Base-by-base conservation (phyloP, 2,329 filamentous ascomycete species). In the Monilinia fructicola region DNA sequence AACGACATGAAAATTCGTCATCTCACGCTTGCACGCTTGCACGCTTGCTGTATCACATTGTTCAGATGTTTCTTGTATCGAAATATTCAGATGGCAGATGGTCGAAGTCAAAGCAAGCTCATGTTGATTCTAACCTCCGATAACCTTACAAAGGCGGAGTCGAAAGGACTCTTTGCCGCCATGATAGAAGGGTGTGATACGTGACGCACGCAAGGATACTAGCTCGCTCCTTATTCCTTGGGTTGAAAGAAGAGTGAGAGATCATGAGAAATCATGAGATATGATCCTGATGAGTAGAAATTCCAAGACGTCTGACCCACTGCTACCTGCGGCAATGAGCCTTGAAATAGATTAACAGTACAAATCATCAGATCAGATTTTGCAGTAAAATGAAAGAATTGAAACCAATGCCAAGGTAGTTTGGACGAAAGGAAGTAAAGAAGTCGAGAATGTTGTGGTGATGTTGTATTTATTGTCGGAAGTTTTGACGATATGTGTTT, bases 401-500 rank as follows among this genome's bases (percentile, higher is more conserved):
- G 44, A 60, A 50, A 60, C 58, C 7, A 38, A 14, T 26, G 58
- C 58, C 58, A 60, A 60, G 58, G 2, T 10, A 26, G 23, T 16
- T 38, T 35, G 28, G 58, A 26, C n/a, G 58, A 50, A 38, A 50
- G 21, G 28, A 23, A 26, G 28, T 38, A 12, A 50, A 50, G n/a
- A 21, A 50, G 21, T 26, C 40, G 46, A 61, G 16, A 59, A n/a
- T 46, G 18, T 46, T 18, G 21, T 21, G 42, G 14, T 11, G 21
- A 61, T 38, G 9, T 50, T 21, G 31, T 60, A 28, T 52, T 50
- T 38, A 26, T 50, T 61, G 58, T 61, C 58, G 38, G 58, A 61
- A 52, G 44, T 61, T 61, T 50, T 61, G 58, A 61, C 44, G 28
- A 50, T 26, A 28, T 9, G 28, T 38, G 58, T 61, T 61, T 61